Conservation (phyloP, 2,329 filamentous ascomycete species). For the Blastomyces parvus region DNA sequence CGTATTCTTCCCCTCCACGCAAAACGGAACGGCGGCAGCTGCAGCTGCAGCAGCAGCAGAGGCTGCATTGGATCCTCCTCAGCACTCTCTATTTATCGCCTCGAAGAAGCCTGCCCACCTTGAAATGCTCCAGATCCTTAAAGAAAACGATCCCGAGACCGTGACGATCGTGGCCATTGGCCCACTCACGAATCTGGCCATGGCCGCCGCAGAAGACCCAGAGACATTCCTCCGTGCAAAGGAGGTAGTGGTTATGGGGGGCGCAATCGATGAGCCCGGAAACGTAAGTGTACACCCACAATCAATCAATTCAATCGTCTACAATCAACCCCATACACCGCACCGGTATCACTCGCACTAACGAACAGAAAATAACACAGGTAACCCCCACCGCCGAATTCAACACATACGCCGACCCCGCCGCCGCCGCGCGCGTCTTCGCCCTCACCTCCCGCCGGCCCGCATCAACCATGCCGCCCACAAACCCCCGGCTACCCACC, state of each 20-base stretch:
- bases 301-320: neutral
- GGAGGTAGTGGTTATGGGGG: slow-evolving; percentile 93
- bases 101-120: slow-evolving; percentile 65
- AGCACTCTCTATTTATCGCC: slow-evolving; percentile 57
- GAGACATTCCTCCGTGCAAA: slow-evolving; percentile 82
- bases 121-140: slow-evolving; percentile 80
- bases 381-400: slow-evolving; percentile 79
- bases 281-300: slow-evolving; percentile 52
- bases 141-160: slow-evolving; percentile 69
- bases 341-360: neutral
- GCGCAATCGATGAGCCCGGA: slow-evolving; percentile 66
- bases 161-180: slow-evolving; percentile 87
- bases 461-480: slow-evolving; percentile 67
- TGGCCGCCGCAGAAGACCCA: slow-evolving; percentile 79
- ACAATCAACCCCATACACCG: neutral
- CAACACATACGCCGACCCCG: slow-evolving; percentile 83
- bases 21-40: slow-evolving; percentile 21
- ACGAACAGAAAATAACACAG: slow-evolving; percentile 14
- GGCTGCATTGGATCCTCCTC: slow-evolving; percentile 29
- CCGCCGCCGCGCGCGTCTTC: slow-evolving; percentile 66
- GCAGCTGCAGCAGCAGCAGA: slow-evolving; percentile 45
- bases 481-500: slow-evolving; percentile 22
- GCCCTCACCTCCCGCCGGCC: slow-evolving; percentile 67
- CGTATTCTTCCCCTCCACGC: slow-evolving; percentile 48
- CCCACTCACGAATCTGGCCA: slow-evolving; percentile 83